phyloP scores from a whole-genome alignment of 176 grass and related monocot genomes.

The Oryza glaberrima region DNA sequence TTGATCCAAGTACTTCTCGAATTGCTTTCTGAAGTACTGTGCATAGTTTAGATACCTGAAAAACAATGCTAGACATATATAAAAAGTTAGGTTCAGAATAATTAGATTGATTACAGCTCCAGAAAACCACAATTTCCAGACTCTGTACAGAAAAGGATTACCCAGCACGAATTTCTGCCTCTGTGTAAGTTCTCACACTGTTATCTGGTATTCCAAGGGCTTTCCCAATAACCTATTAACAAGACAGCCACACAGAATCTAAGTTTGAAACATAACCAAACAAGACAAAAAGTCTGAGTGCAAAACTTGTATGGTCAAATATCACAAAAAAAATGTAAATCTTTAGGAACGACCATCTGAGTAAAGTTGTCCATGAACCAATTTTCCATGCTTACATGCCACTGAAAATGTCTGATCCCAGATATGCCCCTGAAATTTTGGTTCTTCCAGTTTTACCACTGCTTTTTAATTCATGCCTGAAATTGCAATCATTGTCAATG shows the following conservation, averaged over 20 bases:
- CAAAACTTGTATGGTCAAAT: background rate
- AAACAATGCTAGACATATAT: conserved; percentile 71
- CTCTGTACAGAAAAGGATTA: conserved; percentile 45
- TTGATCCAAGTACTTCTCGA: conserved; percentile 66
- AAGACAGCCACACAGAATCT: conserved; percentile 19
- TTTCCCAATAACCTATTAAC: conserved; percentile 76
- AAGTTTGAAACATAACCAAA: background rate
- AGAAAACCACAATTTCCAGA: background rate
- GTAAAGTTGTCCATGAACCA: too few relatives aligned
- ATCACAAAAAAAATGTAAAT: conserved; percentile 22
- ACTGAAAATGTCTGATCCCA: too few relatives aligned
- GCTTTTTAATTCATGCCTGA: too few relatives aligned
- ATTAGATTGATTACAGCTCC: conserved; percentile 20
- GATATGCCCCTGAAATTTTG: too few relatives aligned
- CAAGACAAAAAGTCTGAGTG: conserved; percentile 1
- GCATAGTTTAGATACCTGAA: conserved; percentile 95
- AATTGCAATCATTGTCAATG: too few relatives aligned
- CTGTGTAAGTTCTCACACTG: conserved; percentile 88
- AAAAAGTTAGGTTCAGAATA: conserved; percentile 47
- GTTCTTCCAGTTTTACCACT: too few relatives aligned
- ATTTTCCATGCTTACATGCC: too few relatives aligned
- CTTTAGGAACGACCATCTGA: too few relatives aligned
- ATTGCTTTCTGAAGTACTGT: conserved; percentile 77
- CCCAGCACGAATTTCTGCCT: conserved; percentile 98
- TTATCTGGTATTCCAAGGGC: conserved; percentile 93